Conservation (phyloP, 1,139 yeast genomes). For the Nakaseomyces bracarensis region DNA sequence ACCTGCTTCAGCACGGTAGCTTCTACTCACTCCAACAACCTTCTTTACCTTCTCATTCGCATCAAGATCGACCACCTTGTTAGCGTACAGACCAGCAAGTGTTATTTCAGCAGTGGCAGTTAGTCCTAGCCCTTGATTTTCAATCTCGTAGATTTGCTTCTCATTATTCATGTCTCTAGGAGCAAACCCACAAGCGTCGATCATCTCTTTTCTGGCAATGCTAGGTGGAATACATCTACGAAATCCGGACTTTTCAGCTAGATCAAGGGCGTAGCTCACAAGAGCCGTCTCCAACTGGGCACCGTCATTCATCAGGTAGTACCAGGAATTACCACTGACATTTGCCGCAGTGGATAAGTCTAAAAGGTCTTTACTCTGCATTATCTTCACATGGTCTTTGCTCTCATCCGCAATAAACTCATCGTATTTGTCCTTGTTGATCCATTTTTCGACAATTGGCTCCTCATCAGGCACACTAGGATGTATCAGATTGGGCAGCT, state of each 20-base stretch:
- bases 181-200: slow-evolving; percentile 87
- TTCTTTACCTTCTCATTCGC: slow-evolving; percentile 32
- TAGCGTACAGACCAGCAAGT: slow-evolving; percentile 62
- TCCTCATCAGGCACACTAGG: slow-evolving; percentile 39
- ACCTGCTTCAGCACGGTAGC: slow-evolving; percentile 96
- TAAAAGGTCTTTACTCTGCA: slow-evolving; percentile 36
- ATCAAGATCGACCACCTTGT: slow-evolving; percentile 34
- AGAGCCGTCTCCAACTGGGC: slow-evolving; percentile 87
- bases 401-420: slow-evolving; percentile 24
- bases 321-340: slow-evolving; percentile 83
- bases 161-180: slow-evolving; percentile 89
- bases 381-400: slow-evolving; percentile 57
- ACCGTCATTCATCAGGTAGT: slow-evolving; percentile 77
- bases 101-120: slow-evolving; percentile 97
- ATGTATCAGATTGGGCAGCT: slow-evolving; percentile 63
- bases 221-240: slow-evolving; percentile 74
- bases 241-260: slow-evolving; percentile 64
- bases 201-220: slow-evolving; percentile 67
- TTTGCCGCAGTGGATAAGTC: slow-evolving; percentile 67
- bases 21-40: slow-evolving; percentile 75
- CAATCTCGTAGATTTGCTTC: slow-evolving; percentile 68
- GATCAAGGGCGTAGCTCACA: slow-evolving; percentile 62
- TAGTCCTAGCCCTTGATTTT: slow-evolving; percentile 46
- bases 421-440: slow-evolving; percentile 36
- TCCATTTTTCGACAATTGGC: slow-evolving; percentile 43